Conservation (phyloP, 2,329 filamentous ascomycete genomes). For the Amauroascus verrucosus region DNA sequence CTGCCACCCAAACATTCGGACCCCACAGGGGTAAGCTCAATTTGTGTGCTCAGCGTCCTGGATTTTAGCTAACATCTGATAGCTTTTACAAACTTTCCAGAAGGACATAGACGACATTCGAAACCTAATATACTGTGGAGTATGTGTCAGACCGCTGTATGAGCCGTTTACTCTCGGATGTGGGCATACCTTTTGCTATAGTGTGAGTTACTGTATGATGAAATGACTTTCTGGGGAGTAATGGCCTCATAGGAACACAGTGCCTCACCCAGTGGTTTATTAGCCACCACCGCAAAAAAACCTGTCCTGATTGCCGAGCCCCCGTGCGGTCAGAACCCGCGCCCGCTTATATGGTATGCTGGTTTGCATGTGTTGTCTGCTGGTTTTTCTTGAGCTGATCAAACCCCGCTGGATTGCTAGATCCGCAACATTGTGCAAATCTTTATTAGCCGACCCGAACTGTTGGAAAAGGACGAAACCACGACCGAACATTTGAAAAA, state of each 20-base stretch:
- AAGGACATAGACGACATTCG: slow-evolving; percentile 53
- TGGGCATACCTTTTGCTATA: slow-evolving; percentile 64
- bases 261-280: slow-evolving; percentile 49
- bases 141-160: slow-evolving; percentile 58
- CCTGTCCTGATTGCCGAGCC: slow-evolving; percentile 58
- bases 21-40: slow-evolving; percentile 1
- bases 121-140: slow-evolving; percentile 53
- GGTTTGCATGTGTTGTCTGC: background rate
- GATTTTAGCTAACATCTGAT: slow-evolving; percentile 11
- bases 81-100: slow-evolving; percentile 37
- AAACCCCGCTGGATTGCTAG: slow-evolving; percentile 26
- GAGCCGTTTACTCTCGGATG: slow-evolving; percentile 59
- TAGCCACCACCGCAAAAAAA: slow-evolving; percentile 48
- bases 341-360: slow-evolving; percentile 52
- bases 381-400: background rate
- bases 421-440: slow-evolving; percentile 55
- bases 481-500: slow-evolving; percentile 49
- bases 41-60: background rate
- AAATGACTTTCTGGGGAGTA: background rate
- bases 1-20: background rate
- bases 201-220: slow-evolving; percentile 35
- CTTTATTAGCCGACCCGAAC: slow-evolving; percentile 50
- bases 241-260: slow-evolving; percentile 24
- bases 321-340: slow-evolving; percentile 50
- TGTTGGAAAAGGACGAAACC: slow-evolving; percentile 54